Evolutionary conservation across 2,329 filamentous ascomycete genomes (phyloP), one percentile per base, ranked within the genome.

Genomic region (Pseudopithomyces maydicus): DNA sequence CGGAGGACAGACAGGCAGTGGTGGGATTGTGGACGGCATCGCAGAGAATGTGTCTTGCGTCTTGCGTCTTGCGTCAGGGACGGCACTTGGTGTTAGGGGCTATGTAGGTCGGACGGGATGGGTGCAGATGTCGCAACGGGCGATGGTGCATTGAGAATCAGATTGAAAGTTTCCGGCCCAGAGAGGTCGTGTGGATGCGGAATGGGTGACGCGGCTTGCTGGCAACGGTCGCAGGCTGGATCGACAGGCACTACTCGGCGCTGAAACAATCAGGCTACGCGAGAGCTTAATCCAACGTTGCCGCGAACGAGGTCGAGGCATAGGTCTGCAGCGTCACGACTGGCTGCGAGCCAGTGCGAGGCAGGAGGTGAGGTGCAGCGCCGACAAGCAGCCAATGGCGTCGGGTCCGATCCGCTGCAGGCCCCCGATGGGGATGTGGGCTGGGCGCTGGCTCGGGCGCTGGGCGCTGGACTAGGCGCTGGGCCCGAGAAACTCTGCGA

Each of bases 401-500:
- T 38, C 2, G 23, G 17, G n/a, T 7, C 26, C 42, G 42, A 55
- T 42, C 17, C 47, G 53, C 43, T 26, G 43, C 41, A 56, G 45
- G 52, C 42, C 47, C 53, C 48, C 56, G 61, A 58, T 63, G 51
- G 61, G 54, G 58, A 54, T 57, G 60, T 29, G 26, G 26, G 26
- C 26, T 29, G 26, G 26, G 26, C 26, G 26, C 26, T 29, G 26
- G 26, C 5, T 8, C 8, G 26, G 26, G 26, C 26, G 26, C 26
- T 29, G 26, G 26, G 26, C 26, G n/a, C n/a, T n/a, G n/a, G n/a
- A n/a, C n/a, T n/a, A n/a, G n/a, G 41, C 19, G 5, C 38, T 19
- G 45, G 56, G 67, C 68, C 68, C 68, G 68, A 70, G 57, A 69
- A 66, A 60, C 64, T 54, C 54, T 58, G 63, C 68, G 66, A 56